phyloP scores from a whole-genome alignment of 768 basidiomycete species.

The Collybia mongolica region DNA sequence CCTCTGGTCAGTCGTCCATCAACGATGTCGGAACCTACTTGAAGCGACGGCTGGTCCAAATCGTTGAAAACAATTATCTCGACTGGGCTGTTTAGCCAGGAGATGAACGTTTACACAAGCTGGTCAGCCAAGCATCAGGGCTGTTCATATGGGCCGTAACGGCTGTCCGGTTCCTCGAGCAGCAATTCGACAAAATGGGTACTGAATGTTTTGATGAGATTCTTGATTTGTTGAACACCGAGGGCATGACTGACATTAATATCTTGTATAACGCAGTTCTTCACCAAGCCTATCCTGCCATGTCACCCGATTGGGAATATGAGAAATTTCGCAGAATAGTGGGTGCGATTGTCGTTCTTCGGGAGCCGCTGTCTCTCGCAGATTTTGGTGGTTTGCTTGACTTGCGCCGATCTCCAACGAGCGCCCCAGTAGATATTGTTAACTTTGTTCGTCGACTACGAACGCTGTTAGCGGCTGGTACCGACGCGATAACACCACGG shows the following conservation, averaged over 20 bases:
- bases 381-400: constrained; percentile 10
- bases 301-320: constrained; percentile 7
- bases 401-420: neutral
- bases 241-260: constrained; percentile 12
- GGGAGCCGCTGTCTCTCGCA: constrained; percentile 10
- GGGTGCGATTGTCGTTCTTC: constrained; percentile 12
- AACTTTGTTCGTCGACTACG: constrained; percentile 14
- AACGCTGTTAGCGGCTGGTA: constrained; percentile 13
- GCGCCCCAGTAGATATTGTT: constrained; percentile 7
- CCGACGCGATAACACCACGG: constrained; percentile 4
- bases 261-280: constrained; percentile 12
- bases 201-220: constrained; percentile 10
- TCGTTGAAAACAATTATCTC: constrained; percentile 5
- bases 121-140: constrained; percentile 10
- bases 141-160: constrained; percentile 17
- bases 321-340: constrained; percentile 15
- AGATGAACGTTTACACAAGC: constrained; percentile 2
- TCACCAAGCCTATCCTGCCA: no score
- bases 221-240: constrained; percentile 4
- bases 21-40: constrained; percentile 13
- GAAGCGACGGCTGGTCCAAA: constrained; percentile 1
- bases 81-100: constrained; percentile 11
- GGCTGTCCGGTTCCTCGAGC: constrained; percentile 8
- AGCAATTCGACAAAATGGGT: constrained; percentile 9
- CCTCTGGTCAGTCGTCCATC: constrained; percentile 10